phyloP scores from a whole-genome alignment of 1,139 yeast species.

The Yamadazyma spencermartinsiae region DNA sequence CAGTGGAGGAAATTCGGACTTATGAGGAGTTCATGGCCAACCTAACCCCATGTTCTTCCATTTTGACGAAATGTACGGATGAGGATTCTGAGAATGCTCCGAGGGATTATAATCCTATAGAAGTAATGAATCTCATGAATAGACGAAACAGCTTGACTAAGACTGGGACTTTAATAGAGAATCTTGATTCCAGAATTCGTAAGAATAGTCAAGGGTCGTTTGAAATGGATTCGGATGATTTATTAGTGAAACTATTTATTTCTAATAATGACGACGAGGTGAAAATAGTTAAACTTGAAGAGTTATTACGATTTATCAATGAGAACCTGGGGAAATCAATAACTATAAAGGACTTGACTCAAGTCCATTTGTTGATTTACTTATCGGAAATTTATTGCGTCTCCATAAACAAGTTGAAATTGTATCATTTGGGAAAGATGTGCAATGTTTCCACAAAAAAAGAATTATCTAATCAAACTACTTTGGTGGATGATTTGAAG shows the following conservation, averaged over 20 bases:
- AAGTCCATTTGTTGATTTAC: constrained; percentile 23
- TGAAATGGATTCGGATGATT: neutral
- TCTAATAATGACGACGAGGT: constrained; percentile 3
- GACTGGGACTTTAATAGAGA: constrained; percentile 17
- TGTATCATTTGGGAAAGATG: constrained; percentile 22
- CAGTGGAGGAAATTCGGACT: neutral
- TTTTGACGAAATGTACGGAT: constrained; percentile 9
- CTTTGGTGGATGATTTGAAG: constrained; percentile 11
- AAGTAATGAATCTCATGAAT: constrained; percentile 11
- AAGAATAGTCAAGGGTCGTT: neutral
- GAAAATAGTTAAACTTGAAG: constrained; percentile 3
- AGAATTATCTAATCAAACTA: constrained; percentile 10
- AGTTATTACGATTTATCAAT: constrained; percentile 7
- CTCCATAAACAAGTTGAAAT: constrained; percentile 17
- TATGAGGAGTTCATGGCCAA: constrained; percentile 9
- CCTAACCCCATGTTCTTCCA: constrained; percentile 22
- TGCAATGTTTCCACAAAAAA: constrained; percentile 14
- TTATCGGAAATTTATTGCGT: constrained; percentile 12
- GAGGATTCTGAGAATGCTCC: constrained; percentile 4
- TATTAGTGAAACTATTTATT: constrained; percentile 12
- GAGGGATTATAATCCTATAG: constrained; percentile 12
- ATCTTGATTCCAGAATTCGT: neutral
- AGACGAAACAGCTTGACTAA: constrained; percentile 14
- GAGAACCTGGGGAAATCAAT: neutral
- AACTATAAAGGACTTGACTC: constrained; percentile 13